A percentile compares a stretch with the other conserved stretches of the same genome.
phyloP scores from a whole-genome alignment of 176 grass and related monocot species.

The Raddia distichophylla region DNA sequence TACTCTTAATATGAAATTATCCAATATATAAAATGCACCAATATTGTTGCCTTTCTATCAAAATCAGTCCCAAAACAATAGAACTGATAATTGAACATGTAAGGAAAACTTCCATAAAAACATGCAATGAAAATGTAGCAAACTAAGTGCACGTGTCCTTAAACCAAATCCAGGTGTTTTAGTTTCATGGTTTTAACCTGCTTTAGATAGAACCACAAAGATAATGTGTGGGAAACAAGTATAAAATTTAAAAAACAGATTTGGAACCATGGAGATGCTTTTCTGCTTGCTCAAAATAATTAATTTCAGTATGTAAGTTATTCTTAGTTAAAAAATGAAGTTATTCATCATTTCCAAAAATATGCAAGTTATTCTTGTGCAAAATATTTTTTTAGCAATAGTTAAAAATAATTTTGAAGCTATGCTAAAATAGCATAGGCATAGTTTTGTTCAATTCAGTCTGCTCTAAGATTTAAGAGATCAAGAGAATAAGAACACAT shows the following conservation, averaged over 20 bases:
- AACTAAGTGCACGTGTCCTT: neutral
- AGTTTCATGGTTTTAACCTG: neutral
- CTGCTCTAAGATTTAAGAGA: neutral
- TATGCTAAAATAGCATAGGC: neutral
- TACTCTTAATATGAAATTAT: neutral
- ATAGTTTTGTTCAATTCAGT: neutral
- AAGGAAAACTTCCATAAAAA: neutral
- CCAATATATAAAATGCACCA: neutral
- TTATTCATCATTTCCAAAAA: neutral
- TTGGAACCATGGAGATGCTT: neutral
- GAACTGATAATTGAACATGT: neutral
- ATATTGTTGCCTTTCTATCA: neutral
- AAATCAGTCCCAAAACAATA: neutral
- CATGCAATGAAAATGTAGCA: neutral
- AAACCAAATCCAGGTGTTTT: neutral
- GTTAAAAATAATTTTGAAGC: neutral
- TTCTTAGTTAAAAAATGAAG: no score
- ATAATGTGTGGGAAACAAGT: neutral
- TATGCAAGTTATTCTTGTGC: neutral
- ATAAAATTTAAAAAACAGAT: neutral
- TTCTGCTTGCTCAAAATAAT: neutral
- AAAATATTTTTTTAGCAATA: neutral
- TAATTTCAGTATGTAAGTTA: neutral
- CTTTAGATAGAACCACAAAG: neutral
- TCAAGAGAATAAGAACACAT: constrained; percentile 8